Conservation (phyloP, 768 basidiomycete species). For the Suillus variegatus region DNA sequence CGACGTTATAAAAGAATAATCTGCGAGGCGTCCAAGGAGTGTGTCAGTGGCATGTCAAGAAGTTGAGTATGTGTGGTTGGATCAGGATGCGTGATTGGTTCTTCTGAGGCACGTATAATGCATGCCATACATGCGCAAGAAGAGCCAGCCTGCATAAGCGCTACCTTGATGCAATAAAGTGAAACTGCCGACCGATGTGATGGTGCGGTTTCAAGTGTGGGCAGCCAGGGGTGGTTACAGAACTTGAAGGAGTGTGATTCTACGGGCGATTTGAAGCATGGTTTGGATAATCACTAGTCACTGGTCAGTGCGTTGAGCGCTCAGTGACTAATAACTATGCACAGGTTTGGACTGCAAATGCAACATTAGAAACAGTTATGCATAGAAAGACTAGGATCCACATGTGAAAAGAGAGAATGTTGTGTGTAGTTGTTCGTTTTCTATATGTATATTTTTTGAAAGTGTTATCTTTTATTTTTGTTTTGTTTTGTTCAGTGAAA, state of each 20-base stretch:
- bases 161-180: background rate
- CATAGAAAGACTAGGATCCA: background rate
- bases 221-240: background rate
- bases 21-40: constrained; percentile 91
- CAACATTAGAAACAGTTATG: background rate
- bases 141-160: background rate
- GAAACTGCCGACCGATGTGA: background rate
- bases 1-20: constrained; percentile 91
- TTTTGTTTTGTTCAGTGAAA: background rate
- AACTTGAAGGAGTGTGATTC: background rate
- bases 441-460: background rate
- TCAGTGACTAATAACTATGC: background rate
- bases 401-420: background rate
- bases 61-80: constrained; percentile 47
- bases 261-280: background rate
- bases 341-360: background rate
- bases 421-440: too few relatives aligned
- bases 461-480: background rate
- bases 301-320: background rate
- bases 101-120: background rate
- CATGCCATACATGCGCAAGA: background rate
- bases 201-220: background rate
- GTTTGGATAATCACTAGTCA: background rate
- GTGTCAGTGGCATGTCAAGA: constrained; percentile 92
- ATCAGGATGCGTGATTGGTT: background rate